Evolutionary conservation across 176 grass and related monocot species (phyloP).

Genomic region (Thinopyrum elongatum): DNA sequence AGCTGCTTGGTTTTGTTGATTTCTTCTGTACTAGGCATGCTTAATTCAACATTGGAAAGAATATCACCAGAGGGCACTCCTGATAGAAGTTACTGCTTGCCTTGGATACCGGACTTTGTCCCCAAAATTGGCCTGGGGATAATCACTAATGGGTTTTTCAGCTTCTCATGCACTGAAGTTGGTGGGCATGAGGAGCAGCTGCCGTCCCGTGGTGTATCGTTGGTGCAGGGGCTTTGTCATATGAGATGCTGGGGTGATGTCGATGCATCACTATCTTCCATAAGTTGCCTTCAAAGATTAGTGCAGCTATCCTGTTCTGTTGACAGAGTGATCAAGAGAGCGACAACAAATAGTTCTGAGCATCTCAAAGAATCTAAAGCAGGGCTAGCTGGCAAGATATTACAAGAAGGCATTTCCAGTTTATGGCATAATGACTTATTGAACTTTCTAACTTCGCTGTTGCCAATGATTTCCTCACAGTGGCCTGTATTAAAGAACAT

Average conservation of each 20-base stretch:
- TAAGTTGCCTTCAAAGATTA: constrained; percentile 74
- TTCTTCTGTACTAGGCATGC: constrained; percentile 80
- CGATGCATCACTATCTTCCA: constrained; percentile 62
- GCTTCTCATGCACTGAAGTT: constrained; percentile 22
- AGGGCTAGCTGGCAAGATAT: constrained; percentile 62
- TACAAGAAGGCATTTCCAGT: constrained; percentile 77
- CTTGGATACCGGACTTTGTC: constrained; percentile 84
- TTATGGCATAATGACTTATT: constrained; percentile 57
- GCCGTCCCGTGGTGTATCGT: constrained; percentile 32
- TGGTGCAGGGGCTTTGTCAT: constrained; percentile 53
- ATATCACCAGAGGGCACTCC: constrained; percentile 45
- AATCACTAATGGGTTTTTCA: constrained; percentile 71
- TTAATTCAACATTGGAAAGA: constrained; percentile 71
- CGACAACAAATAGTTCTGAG: constrained; percentile 40
- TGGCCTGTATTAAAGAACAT: constrained; percentile 53
- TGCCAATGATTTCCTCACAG: constrained; percentile 49
- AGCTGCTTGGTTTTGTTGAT: constrained; percentile 66
- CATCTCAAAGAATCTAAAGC: constrained; percentile 29
- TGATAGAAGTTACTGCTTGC: constrained; percentile 44
- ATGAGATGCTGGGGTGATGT: constrained; percentile 51
- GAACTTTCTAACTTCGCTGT: constrained; percentile 42
- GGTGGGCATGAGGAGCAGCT: constrained; percentile 25
- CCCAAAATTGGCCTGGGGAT: constrained; percentile 77
- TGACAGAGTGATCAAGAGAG: constrained; percentile 62
- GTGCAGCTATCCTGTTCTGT: constrained; percentile 56